Evolutionary conservation across 768 basidiomycete species (phyloP).

Genomic region (Boletales sp.): DNA sequence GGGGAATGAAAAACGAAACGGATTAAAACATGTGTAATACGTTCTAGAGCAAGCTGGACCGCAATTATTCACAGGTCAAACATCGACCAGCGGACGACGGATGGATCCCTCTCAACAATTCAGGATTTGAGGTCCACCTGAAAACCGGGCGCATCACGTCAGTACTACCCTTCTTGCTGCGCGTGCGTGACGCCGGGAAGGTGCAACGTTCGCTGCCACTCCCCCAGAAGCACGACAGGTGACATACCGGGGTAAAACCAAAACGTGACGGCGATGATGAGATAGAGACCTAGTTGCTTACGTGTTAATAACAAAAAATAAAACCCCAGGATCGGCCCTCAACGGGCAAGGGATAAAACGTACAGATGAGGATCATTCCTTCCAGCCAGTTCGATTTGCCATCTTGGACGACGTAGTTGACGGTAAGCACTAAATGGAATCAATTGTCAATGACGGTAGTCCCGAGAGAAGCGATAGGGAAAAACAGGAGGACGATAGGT

Average conservation of each 20-base stretch:
- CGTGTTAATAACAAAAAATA: not conserved
- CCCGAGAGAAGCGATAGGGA: not conserved
- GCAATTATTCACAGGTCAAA: no score
- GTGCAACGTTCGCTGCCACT: not conserved
- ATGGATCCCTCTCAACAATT: not conserved
- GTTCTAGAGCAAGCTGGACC: no score
- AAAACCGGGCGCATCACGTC: conserved; percentile 1
- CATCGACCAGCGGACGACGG: no score
- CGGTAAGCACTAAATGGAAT: conserved; percentile 60
- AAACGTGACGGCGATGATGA: conserved; percentile 53
- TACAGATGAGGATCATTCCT: conserved; percentile 73
- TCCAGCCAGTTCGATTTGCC: conserved; percentile 94
- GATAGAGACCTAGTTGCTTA: conserved; percentile 41
- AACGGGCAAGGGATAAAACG: conserved; percentile 7
- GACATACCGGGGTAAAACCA: conserved; percentile 50
- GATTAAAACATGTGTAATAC: no score
- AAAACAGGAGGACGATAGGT: conserved; percentile 6
- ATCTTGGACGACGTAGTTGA: conserved; percentile 83
- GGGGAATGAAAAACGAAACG: no score
- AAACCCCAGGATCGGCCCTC: not conserved
- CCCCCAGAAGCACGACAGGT: not conserved
- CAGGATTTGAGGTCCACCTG: not conserved
- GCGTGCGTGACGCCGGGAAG: no score
- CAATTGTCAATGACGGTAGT: not conserved
- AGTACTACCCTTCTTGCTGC: not conserved